These are phyloP conservation scores for Macroventuria anomochaeta DNA, from an alignment of 2,329 filamentous ascomycete species.

Conservation along the genomic window DNA sequence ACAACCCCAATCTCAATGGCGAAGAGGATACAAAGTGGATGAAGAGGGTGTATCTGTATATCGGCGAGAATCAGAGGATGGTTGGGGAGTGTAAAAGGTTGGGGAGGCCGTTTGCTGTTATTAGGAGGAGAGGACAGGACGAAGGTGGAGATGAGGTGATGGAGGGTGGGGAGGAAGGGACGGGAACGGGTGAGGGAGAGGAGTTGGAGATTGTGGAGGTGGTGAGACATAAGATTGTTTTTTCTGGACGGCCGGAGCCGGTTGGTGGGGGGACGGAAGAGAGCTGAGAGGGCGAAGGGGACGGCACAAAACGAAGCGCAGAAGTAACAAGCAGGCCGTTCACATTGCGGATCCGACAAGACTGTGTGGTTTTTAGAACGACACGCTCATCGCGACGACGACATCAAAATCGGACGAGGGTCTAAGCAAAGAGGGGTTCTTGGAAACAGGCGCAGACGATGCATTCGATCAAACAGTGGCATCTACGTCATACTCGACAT, in stretches of 20 bases:
- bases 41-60: conserved; percentile 86
- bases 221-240: conserved; percentile 84
- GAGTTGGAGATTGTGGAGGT: conserved; percentile 84
- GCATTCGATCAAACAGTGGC: conserved; percentile 8
- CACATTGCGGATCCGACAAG: too few species aligned
- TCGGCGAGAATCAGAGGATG: conserved; percentile 87
- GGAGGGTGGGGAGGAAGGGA: conserved; percentile 31
- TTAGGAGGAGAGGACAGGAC: conserved; percentile 57
- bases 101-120: conserved; percentile 76
- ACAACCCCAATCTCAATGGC: conserved; percentile 59
- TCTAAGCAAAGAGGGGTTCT: not conserved
- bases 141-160: conserved; percentile 30
- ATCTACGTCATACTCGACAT: conserved; percentile 72
- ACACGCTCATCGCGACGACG: not conserved
- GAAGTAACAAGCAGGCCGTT: too few species aligned
- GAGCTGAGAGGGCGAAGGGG: conserved; percentile 1
- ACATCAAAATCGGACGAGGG: not conserved
- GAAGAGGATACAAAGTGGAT: conserved; percentile 75
- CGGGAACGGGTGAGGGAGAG: conserved; percentile 14
- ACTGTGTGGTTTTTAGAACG: not conserved
- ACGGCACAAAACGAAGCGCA: too few species aligned
- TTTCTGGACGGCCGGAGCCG: conserved; percentile 84
- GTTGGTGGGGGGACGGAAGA: conserved; percentile 55
- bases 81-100: conserved; percentile 91
- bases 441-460: not conserved